These are phyloP conservation scores for Hypomontagnella submonticulosa DNA, from an alignment of 495 filamentous ascomycete species.

Conservation along the genomic window DNA sequence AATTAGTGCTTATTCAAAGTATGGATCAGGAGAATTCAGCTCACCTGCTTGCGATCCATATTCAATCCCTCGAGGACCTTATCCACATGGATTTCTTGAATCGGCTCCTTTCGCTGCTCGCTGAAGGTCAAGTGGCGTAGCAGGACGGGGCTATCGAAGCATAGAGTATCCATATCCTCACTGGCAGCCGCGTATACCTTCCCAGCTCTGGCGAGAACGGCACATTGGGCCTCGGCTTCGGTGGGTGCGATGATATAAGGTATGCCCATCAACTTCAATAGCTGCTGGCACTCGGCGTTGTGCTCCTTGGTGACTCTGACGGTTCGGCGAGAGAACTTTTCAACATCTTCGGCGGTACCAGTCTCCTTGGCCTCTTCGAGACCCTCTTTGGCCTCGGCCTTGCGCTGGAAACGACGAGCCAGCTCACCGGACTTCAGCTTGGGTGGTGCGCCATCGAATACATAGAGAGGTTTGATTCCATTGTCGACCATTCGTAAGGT, in stretches of 20 bases:
- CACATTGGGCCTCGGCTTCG: constrained; percentile 97
- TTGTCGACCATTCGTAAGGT: constrained; percentile 98
- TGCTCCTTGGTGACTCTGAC: constrained; percentile 97
- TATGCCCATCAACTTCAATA: constrained; percentile 94
- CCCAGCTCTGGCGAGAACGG: constrained; percentile 85
- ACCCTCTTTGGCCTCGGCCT: constrained; percentile 85
- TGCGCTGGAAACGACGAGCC: constrained; percentile 91
- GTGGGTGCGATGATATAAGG: constrained; percentile 95
- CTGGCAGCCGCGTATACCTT: constrained; percentile 97
- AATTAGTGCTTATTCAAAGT: constrained; percentile 6
- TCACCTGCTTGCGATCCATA: constrained; percentile 86
- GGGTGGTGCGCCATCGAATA: constrained; percentile 95
- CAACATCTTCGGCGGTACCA: constrained; percentile 94
- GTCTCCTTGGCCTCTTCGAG: constrained; percentile 97
- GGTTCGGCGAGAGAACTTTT: constrained; percentile 95
- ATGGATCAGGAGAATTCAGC: not conserved
- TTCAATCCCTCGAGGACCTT: constrained; percentile 83
- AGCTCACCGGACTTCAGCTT: constrained; percentile 97
- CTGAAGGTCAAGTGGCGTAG: constrained; percentile 94
- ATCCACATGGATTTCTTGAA: constrained; percentile 91
- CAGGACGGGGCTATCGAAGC: constrained; percentile 91
- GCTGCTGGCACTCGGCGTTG: constrained; percentile 90
- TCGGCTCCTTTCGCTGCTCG: constrained; percentile 96
- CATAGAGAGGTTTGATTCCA: constrained; percentile 97
- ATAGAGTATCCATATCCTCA: constrained; percentile 99